Conservation (phyloP, 441 rosid genomes). For the Isatis lusitanica region DNA sequence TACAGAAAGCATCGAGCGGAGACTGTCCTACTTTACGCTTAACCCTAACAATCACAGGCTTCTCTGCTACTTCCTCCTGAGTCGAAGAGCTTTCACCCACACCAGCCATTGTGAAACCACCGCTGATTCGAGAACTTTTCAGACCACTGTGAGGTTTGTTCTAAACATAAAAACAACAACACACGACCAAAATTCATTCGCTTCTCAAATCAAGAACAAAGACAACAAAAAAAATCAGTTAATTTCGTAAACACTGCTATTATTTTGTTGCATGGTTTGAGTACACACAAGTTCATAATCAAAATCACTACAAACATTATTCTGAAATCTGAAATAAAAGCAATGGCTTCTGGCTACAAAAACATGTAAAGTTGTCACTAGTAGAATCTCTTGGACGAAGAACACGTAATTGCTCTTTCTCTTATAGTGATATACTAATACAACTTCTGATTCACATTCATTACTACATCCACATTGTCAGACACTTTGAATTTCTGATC, state of each 20-base stretch:
- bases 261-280: background rate
- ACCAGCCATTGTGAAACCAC: slow-evolving; percentile 43
- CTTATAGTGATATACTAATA: too few relatives aligned
- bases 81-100: slow-evolving; percentile 47
- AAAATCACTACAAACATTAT: background rate
- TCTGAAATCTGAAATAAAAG: background rate
- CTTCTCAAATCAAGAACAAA: background rate
- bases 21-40: slow-evolving; percentile 71
- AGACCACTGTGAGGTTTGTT: background rate
- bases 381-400: too few relatives aligned
- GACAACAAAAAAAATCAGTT: background rate
- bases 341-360: background rate
- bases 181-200: background rate
- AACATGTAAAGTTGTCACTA: background rate
- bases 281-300: background rate
- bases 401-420: too few relatives aligned
- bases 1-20: slow-evolving; percentile 73
- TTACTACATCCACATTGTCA: too few relatives aligned
- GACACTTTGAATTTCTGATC: too few relatives aligned
- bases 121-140: background rate
- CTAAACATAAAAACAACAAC: background rate
- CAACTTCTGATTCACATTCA: too few relatives aligned
- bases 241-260: background rate
- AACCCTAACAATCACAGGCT: slow-evolving; percentile 84
- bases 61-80: slow-evolving; percentile 32